A percentile compares a stretch with the other conserved stretches of the same genome.
Conservation (phyloP, 495 filamentous ascomycete genomes). For the Xylaria venustula region DNA sequence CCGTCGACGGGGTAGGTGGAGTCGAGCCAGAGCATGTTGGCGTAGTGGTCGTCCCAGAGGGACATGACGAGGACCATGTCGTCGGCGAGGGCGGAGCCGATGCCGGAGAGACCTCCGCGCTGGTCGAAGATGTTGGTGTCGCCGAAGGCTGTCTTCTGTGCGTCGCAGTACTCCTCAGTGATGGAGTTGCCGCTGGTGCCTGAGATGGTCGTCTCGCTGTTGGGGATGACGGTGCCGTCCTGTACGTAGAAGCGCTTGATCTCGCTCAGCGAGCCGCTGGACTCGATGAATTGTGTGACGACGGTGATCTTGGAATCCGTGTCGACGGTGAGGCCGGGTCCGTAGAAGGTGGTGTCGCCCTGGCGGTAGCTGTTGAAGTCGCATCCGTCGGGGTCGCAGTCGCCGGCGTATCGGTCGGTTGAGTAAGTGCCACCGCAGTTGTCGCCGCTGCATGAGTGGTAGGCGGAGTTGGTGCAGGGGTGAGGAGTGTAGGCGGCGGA, state of each 20-base stretch:
- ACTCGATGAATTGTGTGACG: constrained; percentile 66
- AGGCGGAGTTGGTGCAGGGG: constrained; percentile 50
- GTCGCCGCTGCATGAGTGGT: constrained; percentile 45
- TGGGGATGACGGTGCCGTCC: constrained; percentile 55
- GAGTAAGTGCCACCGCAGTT: constrained; percentile 52
- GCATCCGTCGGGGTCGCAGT: constrained; percentile 52
- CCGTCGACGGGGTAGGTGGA: constrained; percentile 58
- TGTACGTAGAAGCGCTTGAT: constrained; percentile 68
- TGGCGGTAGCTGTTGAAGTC: constrained; percentile 54
- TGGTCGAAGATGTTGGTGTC: constrained; percentile 56
- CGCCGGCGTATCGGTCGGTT: constrained; percentile 42
- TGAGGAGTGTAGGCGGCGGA: constrained; percentile 65
- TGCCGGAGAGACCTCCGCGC: constrained; percentile 58
- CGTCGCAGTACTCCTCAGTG: constrained; percentile 28
- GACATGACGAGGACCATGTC: constrained; percentile 74
- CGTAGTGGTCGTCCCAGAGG: constrained; percentile 71
- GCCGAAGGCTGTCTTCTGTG: constrained; percentile 61
- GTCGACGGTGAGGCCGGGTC: constrained; percentile 53
- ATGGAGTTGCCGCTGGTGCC: constrained; percentile 52
- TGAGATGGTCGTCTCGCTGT: constrained; percentile 47
- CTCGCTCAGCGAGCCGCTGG: constrained; percentile 53
- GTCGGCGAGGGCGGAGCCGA: constrained; percentile 56
- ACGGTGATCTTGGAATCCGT: constrained; percentile 61
- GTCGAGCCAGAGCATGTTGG: constrained; percentile 83
- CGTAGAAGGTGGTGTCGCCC: constrained; percentile 60